phyloP scores from a whole-genome alignment of 2,329 filamentous ascomycete genomes.

The Fusarium sp. region DNA sequence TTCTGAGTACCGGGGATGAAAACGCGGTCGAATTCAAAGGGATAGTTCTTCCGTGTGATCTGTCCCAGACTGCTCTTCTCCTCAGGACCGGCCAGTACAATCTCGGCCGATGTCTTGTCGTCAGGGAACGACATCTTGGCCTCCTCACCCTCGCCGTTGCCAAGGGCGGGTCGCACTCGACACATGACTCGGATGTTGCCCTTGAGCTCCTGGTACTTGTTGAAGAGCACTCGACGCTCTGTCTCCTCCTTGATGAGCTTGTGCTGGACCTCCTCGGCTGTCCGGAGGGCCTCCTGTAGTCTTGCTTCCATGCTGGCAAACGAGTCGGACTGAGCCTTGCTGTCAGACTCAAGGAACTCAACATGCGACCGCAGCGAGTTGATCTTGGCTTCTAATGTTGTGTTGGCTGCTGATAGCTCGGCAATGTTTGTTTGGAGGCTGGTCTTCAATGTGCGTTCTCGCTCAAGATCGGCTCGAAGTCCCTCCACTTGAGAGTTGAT shows the following conservation, averaged over 20 bases:
- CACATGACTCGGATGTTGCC: slow-evolving; percentile 99
- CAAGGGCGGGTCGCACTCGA: slow-evolving; percentile 82
- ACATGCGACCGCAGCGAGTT: slow-evolving; percentile 83
- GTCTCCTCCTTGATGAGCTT: slow-evolving; percentile 94
- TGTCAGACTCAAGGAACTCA: slow-evolving; percentile 89
- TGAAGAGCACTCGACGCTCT: slow-evolving; percentile 89
- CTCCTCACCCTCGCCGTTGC: slow-evolving; percentile 67
- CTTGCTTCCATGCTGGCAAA: slow-evolving; percentile 84
- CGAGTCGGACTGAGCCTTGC: slow-evolving; percentile 86
- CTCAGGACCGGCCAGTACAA: slow-evolving; percentile 83
- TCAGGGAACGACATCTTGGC: slow-evolving; percentile 85
- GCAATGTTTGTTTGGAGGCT: slow-evolving; percentile 63
- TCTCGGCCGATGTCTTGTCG: slow-evolving; percentile 86
- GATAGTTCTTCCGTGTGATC: slow-evolving; percentile 79
- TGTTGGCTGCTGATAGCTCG: slow-evolving; percentile 69
- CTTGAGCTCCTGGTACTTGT: slow-evolving; percentile 97
- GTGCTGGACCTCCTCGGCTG: slow-evolving; percentile 76
- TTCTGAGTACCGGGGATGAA: slow-evolving; percentile 84
- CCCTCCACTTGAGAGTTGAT: slow-evolving; percentile 58
- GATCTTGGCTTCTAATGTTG: slow-evolving; percentile 78
- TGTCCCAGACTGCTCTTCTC: slow-evolving; percentile 83
- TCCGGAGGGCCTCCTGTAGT: slow-evolving; percentile 79
- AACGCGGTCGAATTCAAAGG: slow-evolving; percentile 93
- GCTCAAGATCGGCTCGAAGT: slow-evolving; percentile 63
- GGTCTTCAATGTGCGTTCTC: slow-evolving; percentile 72